Base-by-base conservation (phyloP, 2,329 filamentous ascomycete genomes). In the Epichloe aotearoae region DNA sequence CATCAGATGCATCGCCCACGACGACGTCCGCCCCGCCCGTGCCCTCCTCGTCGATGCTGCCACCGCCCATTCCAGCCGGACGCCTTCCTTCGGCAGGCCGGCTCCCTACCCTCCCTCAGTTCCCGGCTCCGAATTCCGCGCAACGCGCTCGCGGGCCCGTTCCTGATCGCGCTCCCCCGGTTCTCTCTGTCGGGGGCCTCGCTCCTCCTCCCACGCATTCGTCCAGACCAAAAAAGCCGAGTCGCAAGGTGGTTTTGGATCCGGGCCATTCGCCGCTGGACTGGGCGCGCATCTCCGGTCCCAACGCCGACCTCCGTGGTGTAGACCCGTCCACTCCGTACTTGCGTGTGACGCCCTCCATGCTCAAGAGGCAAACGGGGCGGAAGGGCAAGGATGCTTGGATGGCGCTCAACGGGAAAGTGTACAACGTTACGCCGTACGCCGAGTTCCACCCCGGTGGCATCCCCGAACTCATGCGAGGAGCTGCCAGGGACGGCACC, bases 381-480 rank as follows among this genome's bases (percentile, higher is more conserved):
- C 80, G 91, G 33, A 86, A 85, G 62, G 88, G 88, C 8, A 83
- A 79, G 54, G 87, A 95, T 60, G 88, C 90, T 0, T 98, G 93
- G 93, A 94, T 86, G 53, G 86, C 82, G 1, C 83, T 95, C 54
- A 84, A 88, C 53, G 90, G 91, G 1, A 86, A 86, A 61, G 91
- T 97, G 30, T 98, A 97, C 69, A 97, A 97, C 62, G 83, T 98
- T 52, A 84, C 84, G 0, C 88, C 91, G 0, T 98, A 97, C 63
- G 64, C 89, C 37, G 82, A 86, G 1, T 98, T 89, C 63, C 93
- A 98, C 65, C 93, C 93, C 0, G 93, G 93, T 20, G 93, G 87
- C 8, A 79, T 84, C 58, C 80, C 81, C 4, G 86, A 94, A 68
- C 66, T 93, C 55, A 67, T 85, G 65, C 71, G 79, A 34, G 75